These are phyloP conservation scores for Claviceps africana DNA, from an alignment of 2,329 filamentous ascomycete genomes.

Conservation along the genomic window DNA sequence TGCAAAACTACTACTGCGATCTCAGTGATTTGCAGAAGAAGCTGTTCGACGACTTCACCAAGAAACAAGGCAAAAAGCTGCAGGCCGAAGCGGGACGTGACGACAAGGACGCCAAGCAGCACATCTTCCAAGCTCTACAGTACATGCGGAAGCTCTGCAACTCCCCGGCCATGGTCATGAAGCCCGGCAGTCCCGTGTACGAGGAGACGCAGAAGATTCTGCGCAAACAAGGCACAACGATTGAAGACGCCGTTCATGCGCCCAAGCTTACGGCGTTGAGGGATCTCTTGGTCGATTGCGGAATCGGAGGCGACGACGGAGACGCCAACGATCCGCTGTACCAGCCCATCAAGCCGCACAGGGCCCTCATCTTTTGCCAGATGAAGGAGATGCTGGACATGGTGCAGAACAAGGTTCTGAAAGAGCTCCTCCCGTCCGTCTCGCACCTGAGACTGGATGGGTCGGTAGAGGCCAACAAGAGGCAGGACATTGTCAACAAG, in stretches of 20 bases:
- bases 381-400: slow-evolving; percentile 99
- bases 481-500: slow-evolving; percentile 95
- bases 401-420: slow-evolving; percentile 87
- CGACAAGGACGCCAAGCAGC: slow-evolving; percentile 89
- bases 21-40: slow-evolving; percentile 88
- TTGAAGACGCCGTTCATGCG: slow-evolving; percentile 77
- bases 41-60: slow-evolving; percentile 91
- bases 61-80: slow-evolving; percentile 81
- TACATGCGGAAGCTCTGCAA: slow-evolving; percentile 99
- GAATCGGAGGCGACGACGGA: slow-evolving; percentile 68
- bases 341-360: slow-evolving; percentile 86
- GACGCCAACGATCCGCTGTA: slow-evolving; percentile 46
- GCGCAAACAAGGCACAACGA: slow-evolving; percentile 60
- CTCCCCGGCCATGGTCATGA: slow-evolving; percentile 90
- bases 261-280: slow-evolving; percentile 83
- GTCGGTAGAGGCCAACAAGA: slow-evolving; percentile 78
- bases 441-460: slow-evolving; percentile 92
- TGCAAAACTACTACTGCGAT: slow-evolving; percentile 99
- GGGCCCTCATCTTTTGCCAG: slow-evolving; percentile 93
- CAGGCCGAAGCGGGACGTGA: slow-evolving; percentile 68
- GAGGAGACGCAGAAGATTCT: slow-evolving; percentile 74
- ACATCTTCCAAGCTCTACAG: slow-evolving; percentile 97
- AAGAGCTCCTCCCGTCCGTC: slow-evolving; percentile 79
- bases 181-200: slow-evolving; percentile 82
- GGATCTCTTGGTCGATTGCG: slow-evolving; percentile 94